A percentile compares a stretch with the other conserved stretches of the same genome.
These are phyloP conservation scores for Barnettozyma populi DNA, from an alignment of 805 yeast genomes.

Conservation along the genomic window DNA sequence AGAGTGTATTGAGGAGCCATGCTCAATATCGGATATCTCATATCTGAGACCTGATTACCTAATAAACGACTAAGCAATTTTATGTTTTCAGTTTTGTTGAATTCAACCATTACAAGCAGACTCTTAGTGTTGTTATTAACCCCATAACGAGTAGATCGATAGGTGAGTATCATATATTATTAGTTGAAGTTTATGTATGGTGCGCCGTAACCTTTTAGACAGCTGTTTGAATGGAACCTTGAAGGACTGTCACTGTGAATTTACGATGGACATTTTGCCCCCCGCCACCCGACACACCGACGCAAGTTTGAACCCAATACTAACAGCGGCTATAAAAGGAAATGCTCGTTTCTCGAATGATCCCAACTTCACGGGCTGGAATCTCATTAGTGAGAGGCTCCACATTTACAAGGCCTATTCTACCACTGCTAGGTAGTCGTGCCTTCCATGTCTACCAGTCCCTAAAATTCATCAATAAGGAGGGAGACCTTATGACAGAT, in stretches of 20 bases:
- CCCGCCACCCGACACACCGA: not conserved
- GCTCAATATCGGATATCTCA: too few species aligned
- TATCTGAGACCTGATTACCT: too few species aligned
- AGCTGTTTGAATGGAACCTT: not conserved
- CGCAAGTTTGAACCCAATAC: not conserved
- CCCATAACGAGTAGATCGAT: not conserved
- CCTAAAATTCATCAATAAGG: constrained; percentile 12
- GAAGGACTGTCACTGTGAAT: not conserved
- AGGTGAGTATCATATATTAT: not conserved
- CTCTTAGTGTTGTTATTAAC: too few species aligned
- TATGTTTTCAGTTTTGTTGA: not conserved
- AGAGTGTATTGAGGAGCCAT: too few species aligned
- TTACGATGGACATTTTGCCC: not conserved
- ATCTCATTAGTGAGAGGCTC: not conserved
- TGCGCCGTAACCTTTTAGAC: not conserved
- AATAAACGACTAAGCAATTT: not conserved
- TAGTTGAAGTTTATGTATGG: not conserved
- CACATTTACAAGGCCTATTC: not conserved
- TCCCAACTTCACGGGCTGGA: not conserved
- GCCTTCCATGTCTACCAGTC: constrained; percentile 1
- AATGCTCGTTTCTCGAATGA: not conserved
- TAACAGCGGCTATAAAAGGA: not conserved
- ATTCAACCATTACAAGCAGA: not conserved
- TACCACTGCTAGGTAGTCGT: not conserved
- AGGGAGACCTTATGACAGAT: constrained; percentile 17